Base-by-base conservation (phyloP, 192 early-diverging fungal species). In the Umbelopsis isabellina region DNA sequence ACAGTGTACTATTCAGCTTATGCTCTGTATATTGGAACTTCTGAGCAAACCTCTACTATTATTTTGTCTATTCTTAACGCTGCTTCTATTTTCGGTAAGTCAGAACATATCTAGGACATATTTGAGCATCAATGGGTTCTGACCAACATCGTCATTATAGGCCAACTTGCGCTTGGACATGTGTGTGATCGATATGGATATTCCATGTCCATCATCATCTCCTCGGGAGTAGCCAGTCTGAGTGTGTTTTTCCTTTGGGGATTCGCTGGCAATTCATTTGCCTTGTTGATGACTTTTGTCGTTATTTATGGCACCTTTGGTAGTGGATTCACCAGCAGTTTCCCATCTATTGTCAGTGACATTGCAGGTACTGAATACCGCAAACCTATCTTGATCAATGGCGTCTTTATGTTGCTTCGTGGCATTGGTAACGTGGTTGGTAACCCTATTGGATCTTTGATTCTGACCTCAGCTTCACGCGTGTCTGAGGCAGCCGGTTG, bases 161-260 rank as follows among this genome's bases (percentile, higher is more conserved):
- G 68, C 12, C 68, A 70, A 23, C 33, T 70, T 6, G 25, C 51
- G 16, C 15, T 70, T 10, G 68, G 68, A 10, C 51, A 45, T 20
- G 68, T 70, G 12, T 55, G 47, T 52, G 68, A 70, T 46, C 68
- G 68, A 6, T 50, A 52, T 13, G 68, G 68, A 30, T 70, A 70
- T 46, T 35, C 27, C 18, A 48, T 21, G 10, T 49, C 68, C 37
- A 18, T 52, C 16, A 41, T 70, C 10, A 53, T 53, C 27, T 70
- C 68, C 21, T 70, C 68, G 2, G 52, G 49, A 4, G 8, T 70
- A 23, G 68, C 51, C 8, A 52, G 49, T 20, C 41, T 70, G 18
- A 50, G 47, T 25, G 51, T 44, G 7, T 70, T 70, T 15, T 55
- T 70, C n/a, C 37, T 70, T 1, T 70, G 68, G 68, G 50, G 52